These are phyloP conservation scores for Calocybe indica DNA, from an alignment of 768 basidiomycete genomes.

Conservation along the genomic window DNA sequence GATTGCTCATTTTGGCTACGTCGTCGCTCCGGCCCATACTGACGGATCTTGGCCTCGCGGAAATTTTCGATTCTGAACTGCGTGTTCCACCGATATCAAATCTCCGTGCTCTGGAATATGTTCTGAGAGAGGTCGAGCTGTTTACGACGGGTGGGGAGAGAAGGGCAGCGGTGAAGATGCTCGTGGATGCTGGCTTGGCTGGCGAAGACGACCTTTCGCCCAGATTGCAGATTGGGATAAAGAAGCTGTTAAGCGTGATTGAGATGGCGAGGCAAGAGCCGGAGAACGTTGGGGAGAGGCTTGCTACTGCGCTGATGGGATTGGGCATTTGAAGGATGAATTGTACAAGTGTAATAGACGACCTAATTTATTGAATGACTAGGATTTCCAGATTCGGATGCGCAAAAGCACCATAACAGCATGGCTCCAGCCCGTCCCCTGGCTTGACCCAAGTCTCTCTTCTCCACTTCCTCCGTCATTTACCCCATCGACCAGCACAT, in stretches of 20 bases:
- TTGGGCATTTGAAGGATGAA: slow-evolving; percentile 26
- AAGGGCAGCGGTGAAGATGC: slow-evolving; percentile 52
- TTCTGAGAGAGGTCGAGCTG: slow-evolving; percentile 75
- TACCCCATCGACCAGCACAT: too few species aligned
- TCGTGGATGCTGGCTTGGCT: slow-evolving; percentile 68
- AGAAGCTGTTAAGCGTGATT: slow-evolving; percentile 83
- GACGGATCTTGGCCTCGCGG: slow-evolving; percentile 82
- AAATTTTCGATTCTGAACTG: slow-evolving; percentile 84
- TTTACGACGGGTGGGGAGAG: slow-evolving; percentile 57
- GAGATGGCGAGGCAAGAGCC: slow-evolving; percentile 99
- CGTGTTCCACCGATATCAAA: slow-evolving; percentile 77
- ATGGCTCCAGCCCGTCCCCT: too few species aligned
- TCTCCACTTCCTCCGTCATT: too few species aligned
- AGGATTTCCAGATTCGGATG: too few species aligned
- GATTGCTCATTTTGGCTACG: slow-evolving; percentile 87
- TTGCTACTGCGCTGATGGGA: slow-evolving; percentile 59
- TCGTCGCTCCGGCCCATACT: slow-evolving; percentile 85
- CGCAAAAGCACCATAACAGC: not conserved
- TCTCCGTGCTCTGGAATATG: slow-evolving; percentile 64
- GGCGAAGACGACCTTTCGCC: slow-evolving; percentile 39
- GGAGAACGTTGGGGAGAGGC: slow-evolving; percentile 67
- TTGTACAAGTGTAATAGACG: not conserved
- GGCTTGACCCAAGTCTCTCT: too few species aligned
- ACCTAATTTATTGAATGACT: too few species aligned
- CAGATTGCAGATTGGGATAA: slow-evolving; percentile 80